Base-by-base conservation (phyloP, 768 basidiomycete genomes). In the Paxillus ammoniavirescens region DNA sequence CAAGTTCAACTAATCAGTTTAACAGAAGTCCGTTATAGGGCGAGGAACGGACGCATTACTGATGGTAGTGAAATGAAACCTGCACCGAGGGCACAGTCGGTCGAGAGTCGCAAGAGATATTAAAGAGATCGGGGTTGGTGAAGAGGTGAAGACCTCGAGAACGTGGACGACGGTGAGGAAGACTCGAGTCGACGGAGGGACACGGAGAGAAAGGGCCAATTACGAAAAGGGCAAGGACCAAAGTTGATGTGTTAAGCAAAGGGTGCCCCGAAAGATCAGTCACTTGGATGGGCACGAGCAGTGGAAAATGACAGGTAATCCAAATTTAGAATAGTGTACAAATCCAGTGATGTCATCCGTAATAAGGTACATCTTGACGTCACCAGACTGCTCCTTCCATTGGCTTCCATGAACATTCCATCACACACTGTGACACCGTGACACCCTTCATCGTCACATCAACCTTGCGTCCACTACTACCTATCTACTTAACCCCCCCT, bases 281-380 rank as follows among this genome's bases (percentile, higher is more conserved):
- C 21, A 31, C 40, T 30, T 30, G 38, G 30, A 41, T 10, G 21
- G 21, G 21, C 21, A 3, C 21, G 21, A 21, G 21, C 21, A 3
- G 21, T 21, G 36, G 37, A 40, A 49, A 49, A 49, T 49, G 31
- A 4, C 7, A 49, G 47, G 46, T 28, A n/a, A 10, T 26, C 26
- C 26, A 26, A 26, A 26, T 26, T 26, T 26, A 26, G 26, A 2
- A 26, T 26, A 35, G 35, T 26, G 35, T 17, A 18, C 37, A 49
- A 49, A 49, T 60, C 70, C 66, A 64, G 26, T 70, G 69, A 71
- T 69, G 68, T 71, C 68, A 69, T 65, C 42, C 42, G 14, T 42
- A 28, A 38, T 47, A 56, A 57, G 64, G 61, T 55, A 61, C 66
- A 46, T n/a, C 8, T 41, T 64, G 68, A 68, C 66, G 64, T 69